Conservation (phyloP, 192 early-diverging fungal species). For the Cetraspora pellucida region DNA sequence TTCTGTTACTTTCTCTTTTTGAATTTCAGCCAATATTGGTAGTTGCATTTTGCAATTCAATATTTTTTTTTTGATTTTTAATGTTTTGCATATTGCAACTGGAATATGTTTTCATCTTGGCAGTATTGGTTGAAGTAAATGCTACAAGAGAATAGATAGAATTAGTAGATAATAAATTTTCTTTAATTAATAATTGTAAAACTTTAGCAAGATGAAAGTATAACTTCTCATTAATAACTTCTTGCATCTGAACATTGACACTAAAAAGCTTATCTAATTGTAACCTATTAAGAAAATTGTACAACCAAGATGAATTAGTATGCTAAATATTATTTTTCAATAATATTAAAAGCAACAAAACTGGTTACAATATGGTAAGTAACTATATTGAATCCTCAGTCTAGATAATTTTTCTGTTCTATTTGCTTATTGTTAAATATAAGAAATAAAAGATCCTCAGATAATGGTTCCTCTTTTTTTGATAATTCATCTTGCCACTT, state of each 20-base stretch:
- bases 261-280: conserved; percentile 11
- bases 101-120: not conserved
- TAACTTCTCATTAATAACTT: conserved; percentile 14
- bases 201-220: conserved; percentile 10
- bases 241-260: conserved; percentile 1
- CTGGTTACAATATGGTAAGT: too few species aligned
- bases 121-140: not conserved
- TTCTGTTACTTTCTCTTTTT: not conserved
- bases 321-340: conserved; percentile 20
- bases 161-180: conserved; percentile 18
- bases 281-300: conserved; percentile 21
- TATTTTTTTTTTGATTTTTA: conserved; percentile 24
- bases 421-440: conserved; percentile 21
- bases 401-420: conserved; percentile 28
- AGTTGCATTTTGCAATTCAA: not conserved
- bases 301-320: conserved; percentile 10
- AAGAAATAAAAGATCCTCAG: conserved; percentile 16
- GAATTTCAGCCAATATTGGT: conserved; percentile 3
- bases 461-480: not conserved
- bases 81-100: conserved; percentile 10
- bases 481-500: conserved; percentile 20
- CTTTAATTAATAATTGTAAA: conserved; percentile 5
- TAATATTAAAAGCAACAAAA: too few species aligned
- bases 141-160: not conserved
- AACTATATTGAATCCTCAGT: too few species aligned